These are phyloP conservation scores for Fraxinus latifolia DNA, from an alignment of 305 asterid genomes.

Conservation along the genomic window DNA sequence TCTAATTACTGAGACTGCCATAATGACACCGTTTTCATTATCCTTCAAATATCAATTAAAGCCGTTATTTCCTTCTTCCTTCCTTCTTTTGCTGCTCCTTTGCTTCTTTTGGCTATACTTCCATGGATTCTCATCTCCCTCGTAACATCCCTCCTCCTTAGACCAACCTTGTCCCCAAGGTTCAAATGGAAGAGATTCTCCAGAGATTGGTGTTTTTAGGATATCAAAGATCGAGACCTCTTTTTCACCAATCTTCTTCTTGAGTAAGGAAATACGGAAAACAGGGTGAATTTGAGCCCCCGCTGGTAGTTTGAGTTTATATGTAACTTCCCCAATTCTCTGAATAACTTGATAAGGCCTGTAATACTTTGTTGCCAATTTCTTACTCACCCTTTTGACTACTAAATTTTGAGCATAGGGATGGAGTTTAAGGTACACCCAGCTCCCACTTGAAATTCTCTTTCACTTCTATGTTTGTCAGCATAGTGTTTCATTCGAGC, in stretches of 20 bases:
- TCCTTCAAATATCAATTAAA: no score
- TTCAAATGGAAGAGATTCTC: neutral
- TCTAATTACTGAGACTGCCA: no score
- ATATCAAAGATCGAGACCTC: neutral
- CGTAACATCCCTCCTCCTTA: neutral
- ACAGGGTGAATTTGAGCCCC: neutral
- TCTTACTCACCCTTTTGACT: neutral
- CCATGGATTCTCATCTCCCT: neutral
- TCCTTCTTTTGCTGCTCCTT: neutral
- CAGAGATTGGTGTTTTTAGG: no score
- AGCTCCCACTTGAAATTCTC: neutral
- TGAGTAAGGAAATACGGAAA: neutral
- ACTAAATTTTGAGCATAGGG: neutral
- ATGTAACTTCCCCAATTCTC: neutral
- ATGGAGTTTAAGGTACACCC: neutral
- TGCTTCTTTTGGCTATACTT: neutral
- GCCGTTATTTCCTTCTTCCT: no score
- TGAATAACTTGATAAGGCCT: neutral
- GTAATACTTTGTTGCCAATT: neutral
- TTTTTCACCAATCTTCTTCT: neutral
- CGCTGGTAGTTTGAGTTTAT: neutral
- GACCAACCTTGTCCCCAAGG: neutral
- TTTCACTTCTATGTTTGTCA: neutral
- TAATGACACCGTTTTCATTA: no score
- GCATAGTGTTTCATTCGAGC: neutral